Percentiles rank a stretch among this genome's conserved stretches.
Conservation (phyloP, 805 yeast genomes). For the Myxozyma sirexii region DNA sequence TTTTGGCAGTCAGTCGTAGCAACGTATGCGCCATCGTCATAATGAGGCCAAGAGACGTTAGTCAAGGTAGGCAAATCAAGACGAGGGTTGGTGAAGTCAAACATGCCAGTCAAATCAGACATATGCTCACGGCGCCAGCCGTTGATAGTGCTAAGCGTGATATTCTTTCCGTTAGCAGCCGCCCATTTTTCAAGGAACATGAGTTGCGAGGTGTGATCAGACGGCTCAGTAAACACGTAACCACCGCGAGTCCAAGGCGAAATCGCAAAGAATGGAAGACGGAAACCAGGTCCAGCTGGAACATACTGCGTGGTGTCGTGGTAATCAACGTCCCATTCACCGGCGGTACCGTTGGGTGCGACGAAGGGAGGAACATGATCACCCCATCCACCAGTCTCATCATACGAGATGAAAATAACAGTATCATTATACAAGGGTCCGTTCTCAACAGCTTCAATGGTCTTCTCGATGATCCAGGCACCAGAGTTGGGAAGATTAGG, state of each 20-base stretch:
- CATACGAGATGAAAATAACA: constrained; percentile 36
- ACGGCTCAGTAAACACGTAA: constrained; percentile 35
- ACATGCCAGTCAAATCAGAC: constrained; percentile 35
- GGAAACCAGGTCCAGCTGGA: constrained; percentile 18
- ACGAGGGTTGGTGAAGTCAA: constrained; percentile 33
- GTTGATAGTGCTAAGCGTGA: constrained; percentile 26
- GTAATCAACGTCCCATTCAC: constrained; percentile 37
- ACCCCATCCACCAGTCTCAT: constrained; percentile 40
- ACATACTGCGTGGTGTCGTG: constrained; percentile 11
- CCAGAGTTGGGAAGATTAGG: constrained; percentile 36
- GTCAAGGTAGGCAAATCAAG: constrained; percentile 12
- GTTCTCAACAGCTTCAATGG: constrained; percentile 32
- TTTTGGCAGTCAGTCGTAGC: constrained; percentile 18
- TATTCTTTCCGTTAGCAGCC: constrained; percentile 26
- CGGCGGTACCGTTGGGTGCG: constrained; percentile 37
- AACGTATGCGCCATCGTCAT: constrained; percentile 6
- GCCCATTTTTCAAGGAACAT: constrained; percentile 37
- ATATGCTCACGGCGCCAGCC: constrained; percentile 37
- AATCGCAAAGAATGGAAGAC: constrained; percentile 20
- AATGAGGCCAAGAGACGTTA: constrained; percentile 24
- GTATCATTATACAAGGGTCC: constrained; percentile 35
- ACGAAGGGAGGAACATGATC: constrained; percentile 38
- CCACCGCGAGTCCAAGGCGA: constrained; percentile 40
- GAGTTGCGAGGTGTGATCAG: constrained; percentile 39
- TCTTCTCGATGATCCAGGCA: constrained; percentile 35